A percentile compares a stretch with the other conserved stretches of the same genome.
phyloP scores from a whole-genome alignment of 768 basidiomycete species.

The Xerocomus spinulosus region DNA sequence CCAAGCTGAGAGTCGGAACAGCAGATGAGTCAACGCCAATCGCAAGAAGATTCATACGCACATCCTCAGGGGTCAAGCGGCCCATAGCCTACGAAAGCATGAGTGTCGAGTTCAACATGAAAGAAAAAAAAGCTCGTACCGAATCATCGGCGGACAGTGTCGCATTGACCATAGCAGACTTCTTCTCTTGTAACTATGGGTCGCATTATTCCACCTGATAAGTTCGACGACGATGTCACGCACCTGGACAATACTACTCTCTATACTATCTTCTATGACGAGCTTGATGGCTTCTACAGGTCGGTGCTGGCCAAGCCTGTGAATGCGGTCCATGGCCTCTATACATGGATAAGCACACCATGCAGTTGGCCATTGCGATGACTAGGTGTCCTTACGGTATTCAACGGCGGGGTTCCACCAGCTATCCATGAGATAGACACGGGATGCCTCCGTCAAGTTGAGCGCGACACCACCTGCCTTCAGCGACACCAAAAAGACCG shows the following conservation, averaged over 20 bases:
- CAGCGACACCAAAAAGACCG: conserved; percentile 94
- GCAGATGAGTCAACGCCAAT: conserved; percentile 4
- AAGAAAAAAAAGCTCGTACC: conserved; percentile 35
- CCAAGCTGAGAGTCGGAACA: conserved; percentile 30
- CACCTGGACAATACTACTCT: conserved; percentile 88
- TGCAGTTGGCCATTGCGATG: neutral
- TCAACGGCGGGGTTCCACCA: conserved; percentile 99
- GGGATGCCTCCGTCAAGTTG: conserved; percentile 86
- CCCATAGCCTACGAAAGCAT: conserved; percentile 73
- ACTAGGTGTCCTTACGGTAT: conserved; percentile 54
- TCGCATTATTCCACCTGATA: neutral
- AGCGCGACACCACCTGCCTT: conserved; percentile 95
- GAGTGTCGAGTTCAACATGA: conserved; percentile 5
- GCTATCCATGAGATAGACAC: conserved; percentile 94
- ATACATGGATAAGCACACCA: conserved; percentile 15
- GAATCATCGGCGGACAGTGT: conserved; percentile 80
- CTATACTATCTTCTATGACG: conserved; percentile 94
- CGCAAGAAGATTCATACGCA: conserved; percentile 29
- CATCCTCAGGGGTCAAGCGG: conserved; percentile 82
- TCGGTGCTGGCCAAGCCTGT: conserved; percentile 90
- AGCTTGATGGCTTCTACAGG: conserved; percentile 93
- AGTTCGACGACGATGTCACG: conserved; percentile 7
- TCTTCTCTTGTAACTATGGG: conserved; percentile 86
- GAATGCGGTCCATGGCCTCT: conserved; percentile 98
- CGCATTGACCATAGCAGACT: conserved; percentile 90